These are phyloP conservation scores for Globisporangium irregulare DNA, from an alignment of 352 stramenopile genomes.

Conservation along the genomic window DNA sequence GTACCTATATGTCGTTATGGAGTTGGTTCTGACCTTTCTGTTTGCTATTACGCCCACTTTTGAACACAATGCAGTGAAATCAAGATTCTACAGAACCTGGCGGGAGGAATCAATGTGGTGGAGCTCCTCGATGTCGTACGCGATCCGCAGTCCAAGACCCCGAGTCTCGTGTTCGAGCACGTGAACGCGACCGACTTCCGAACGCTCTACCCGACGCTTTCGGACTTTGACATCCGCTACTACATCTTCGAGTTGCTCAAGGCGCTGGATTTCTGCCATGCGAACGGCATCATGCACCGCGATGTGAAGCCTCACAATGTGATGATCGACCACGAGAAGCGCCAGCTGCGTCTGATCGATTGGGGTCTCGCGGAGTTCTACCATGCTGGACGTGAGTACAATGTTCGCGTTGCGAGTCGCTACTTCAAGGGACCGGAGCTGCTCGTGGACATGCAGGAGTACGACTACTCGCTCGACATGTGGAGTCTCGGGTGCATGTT, in stretches of 20 bases:
- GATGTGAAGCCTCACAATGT: constrained; percentile 93
- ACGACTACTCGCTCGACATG: too few species aligned
- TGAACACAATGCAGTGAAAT: constrained; percentile 81
- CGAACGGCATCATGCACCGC: constrained; percentile 99
- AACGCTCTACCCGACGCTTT: constrained; percentile 97
- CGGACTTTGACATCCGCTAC: constrained; percentile 98
- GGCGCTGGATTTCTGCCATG: constrained; percentile 98
- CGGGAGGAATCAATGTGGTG: constrained; percentile 98
- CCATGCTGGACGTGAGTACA: too few species aligned
- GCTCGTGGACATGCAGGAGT: too few species aligned
- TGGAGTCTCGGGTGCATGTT: too few species aligned
- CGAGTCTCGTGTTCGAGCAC: constrained; percentile 97
- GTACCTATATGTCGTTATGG: too few species aligned
- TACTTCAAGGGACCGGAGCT: too few species aligned
- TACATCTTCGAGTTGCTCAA: constrained; percentile 97
- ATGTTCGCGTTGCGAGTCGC: too few species aligned
- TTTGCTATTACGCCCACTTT: background rate
- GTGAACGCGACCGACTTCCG: constrained; percentile 99
- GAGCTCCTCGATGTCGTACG: constrained; percentile 98
- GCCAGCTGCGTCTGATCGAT: constrained; percentile 80
- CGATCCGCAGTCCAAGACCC: constrained; percentile 98
- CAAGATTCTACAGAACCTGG: constrained; percentile 99
- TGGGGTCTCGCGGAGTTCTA: constrained; percentile 25
- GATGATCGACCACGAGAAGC: constrained; percentile 99
- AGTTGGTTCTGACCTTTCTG: background rate